Conservation (phyloP, 169 alveolate species). For the Babesia divergens region DNA sequence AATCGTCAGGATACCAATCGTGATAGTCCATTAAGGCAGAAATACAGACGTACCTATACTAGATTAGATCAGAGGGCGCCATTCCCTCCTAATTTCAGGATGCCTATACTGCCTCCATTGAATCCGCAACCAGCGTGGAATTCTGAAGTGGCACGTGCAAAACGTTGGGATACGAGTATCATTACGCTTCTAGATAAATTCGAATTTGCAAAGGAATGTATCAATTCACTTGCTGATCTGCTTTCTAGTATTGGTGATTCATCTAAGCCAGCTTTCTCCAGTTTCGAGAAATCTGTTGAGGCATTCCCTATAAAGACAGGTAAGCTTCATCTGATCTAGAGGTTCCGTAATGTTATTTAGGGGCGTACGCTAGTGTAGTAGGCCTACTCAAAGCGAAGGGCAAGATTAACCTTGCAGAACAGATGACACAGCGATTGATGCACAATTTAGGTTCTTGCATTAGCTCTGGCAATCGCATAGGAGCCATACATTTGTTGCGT, state of each 20-base stretch:
- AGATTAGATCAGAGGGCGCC: not conserved
- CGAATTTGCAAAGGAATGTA: constrained; percentile 50
- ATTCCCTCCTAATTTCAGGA: too few relatives aligned
- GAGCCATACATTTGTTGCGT: constrained; percentile 28
- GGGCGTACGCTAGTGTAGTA: constrained; percentile 58
- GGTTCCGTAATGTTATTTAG: constrained; percentile 6
- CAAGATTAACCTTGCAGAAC: constrained; percentile 17
- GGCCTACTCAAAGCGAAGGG: constrained; percentile 37
- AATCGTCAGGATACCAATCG: not conserved
- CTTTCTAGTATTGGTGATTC: not conserved
- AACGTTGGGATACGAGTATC: constrained; percentile 25
- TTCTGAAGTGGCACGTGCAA: not conserved
- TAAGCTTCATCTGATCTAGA: not conserved
- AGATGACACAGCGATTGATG: constrained; percentile 37
- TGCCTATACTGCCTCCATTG: too few relatives aligned
- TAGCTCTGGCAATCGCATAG: constrained; percentile 33
- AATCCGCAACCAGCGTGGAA: too few relatives aligned
- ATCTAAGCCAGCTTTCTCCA: constrained; percentile 14
- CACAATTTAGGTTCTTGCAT: constrained; percentile 34
- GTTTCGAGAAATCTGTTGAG: constrained; percentile 39
- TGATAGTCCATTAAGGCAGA: not conserved
- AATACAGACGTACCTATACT: not conserved
- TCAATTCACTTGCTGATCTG: constrained; percentile 10
- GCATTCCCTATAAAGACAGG: constrained; percentile 63
- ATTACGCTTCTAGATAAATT: constrained; percentile 47